These are phyloP conservation scores for Globisporangium yorkense DNA, from an alignment of 352 stramenopile genomes.

Conservation along the genomic window DNA sequence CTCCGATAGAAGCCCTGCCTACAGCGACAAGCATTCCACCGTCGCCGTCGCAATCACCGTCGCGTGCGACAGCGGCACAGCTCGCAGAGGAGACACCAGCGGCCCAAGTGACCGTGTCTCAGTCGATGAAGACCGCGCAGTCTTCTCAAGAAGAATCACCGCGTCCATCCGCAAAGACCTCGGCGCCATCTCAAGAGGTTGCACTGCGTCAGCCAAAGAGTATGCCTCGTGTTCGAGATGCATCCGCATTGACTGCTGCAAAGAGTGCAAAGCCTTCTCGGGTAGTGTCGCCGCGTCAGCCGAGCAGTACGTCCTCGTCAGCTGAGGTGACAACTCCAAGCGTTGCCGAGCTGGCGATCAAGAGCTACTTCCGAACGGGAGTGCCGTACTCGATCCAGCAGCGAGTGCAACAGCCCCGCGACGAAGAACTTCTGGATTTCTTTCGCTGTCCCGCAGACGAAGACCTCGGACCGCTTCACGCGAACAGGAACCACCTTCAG, in stretches of 20 bases:
- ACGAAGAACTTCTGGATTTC: not conserved
- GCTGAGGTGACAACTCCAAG: not conserved
- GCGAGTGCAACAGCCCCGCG: not conserved
- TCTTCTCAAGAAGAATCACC: not conserved
- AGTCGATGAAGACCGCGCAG: not conserved
- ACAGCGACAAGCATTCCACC: not conserved
- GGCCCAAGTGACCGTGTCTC: not conserved
- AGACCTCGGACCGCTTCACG: not conserved
- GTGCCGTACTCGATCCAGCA: slow-evolving; percentile 11
- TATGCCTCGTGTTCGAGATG: not conserved
- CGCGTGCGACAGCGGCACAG: not conserved
- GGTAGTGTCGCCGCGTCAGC: not conserved
- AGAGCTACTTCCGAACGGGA: slow-evolving; percentile 1
- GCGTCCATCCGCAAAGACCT: not conserved
- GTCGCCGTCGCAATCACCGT: not conserved
- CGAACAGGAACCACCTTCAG: not conserved
- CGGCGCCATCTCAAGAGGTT: not conserved
- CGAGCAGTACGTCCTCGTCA: not conserved
- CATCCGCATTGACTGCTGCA: not conserved
- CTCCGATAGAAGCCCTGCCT: not conserved
- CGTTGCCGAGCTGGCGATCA: not conserved
- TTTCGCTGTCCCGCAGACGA: not conserved
- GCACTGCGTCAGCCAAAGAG: not conserved
- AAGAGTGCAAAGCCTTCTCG: not conserved
- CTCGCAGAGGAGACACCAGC: not conserved